Conservation (phyloP, 176 grass and related monocot species). For the Musa troglodytarum region DNA sequence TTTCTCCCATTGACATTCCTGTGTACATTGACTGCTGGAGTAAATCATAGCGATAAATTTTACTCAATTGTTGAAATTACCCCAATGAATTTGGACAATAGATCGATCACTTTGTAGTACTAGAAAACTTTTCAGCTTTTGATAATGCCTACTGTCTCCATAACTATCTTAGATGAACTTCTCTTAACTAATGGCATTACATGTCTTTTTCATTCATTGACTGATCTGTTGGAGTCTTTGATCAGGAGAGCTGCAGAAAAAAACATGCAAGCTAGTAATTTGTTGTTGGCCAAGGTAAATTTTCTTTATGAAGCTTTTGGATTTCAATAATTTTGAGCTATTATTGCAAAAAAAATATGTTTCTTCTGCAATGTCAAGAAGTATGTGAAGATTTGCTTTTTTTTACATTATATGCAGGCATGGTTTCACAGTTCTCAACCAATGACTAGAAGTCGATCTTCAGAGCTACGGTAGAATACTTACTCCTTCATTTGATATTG, state of each 20-base stretch:
- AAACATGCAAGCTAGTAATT: slow-evolving; percentile 49
- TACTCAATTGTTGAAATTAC: not conserved
- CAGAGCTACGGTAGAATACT: slow-evolving; percentile 53
- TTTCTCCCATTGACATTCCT: not conserved
- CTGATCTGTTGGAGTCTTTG: slow-evolving; percentile 3
- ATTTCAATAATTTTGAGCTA: not conserved
- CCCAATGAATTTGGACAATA: not conserved
- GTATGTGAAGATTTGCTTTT: not conserved
- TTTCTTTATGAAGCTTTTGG: not conserved
- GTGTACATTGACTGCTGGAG: not conserved
- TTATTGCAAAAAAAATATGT: not conserved
- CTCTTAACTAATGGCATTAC: not conserved
- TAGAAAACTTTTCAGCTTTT: no score
- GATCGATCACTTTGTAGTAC: no score
- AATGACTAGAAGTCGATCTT: slow-evolving; percentile 73
- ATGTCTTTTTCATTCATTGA: slow-evolving; percentile 18
- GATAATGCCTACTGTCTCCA: no score
- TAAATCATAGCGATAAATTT: not conserved
- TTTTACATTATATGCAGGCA: slow-evolving; percentile 31
- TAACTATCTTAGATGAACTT: no score
- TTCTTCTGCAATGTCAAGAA: not conserved
- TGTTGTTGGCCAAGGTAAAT: slow-evolving; percentile 57
- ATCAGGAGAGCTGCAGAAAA: slow-evolving; percentile 63
- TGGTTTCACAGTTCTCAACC: slow-evolving; percentile 72
- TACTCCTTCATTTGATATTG: not conserved